Evolutionary conservation across 2,329 filamentous ascomycete genomes (phyloP).

Genomic region (Stagonosporopsis chrysanthemi): DNA sequence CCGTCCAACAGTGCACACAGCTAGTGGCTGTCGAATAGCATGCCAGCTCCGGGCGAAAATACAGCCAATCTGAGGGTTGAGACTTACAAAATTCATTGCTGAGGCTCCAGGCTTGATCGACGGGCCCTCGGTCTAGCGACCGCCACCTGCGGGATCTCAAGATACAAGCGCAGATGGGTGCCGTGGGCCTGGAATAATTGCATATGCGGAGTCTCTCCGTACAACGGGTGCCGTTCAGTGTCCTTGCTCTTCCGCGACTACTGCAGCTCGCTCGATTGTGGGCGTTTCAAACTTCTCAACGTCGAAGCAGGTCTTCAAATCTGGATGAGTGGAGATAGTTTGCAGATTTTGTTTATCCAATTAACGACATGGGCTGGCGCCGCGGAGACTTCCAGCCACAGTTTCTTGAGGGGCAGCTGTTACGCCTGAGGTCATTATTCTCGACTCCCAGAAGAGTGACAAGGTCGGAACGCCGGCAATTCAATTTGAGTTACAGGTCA

Average conservation of each 20-base stretch:
- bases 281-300: constrained; percentile 19
- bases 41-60: constrained; percentile 5
- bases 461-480: neutral
- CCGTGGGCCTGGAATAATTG: constrained; percentile 14
- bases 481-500: neutral
- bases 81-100: constrained; percentile 9
- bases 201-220: constrained; percentile 16
- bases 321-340: constrained; percentile 7
- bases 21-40: constrained; percentile 8
- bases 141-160: constrained; percentile 21
- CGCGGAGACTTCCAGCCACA: constrained; percentile 2
- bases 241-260: constrained; percentile 12
- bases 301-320: constrained; percentile 3
- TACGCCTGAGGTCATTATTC: neutral
- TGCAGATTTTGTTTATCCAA: constrained; percentile 5
- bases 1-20: constrained; percentile 10
- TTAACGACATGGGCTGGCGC: neutral
- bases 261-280: constrained; percentile 9
- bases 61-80: constrained; percentile 10
- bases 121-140: constrained; percentile 11
- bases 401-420: neutral
- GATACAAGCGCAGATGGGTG: constrained; percentile 12
- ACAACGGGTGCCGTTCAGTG: constrained; percentile 6
- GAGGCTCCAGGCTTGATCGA: constrained; percentile 20
- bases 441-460: neutral